Evolutionary conservation across 2,329 filamentous ascomycete genomes (phyloP).

Genomic region (Beauveria rudraprayagi): DNA sequence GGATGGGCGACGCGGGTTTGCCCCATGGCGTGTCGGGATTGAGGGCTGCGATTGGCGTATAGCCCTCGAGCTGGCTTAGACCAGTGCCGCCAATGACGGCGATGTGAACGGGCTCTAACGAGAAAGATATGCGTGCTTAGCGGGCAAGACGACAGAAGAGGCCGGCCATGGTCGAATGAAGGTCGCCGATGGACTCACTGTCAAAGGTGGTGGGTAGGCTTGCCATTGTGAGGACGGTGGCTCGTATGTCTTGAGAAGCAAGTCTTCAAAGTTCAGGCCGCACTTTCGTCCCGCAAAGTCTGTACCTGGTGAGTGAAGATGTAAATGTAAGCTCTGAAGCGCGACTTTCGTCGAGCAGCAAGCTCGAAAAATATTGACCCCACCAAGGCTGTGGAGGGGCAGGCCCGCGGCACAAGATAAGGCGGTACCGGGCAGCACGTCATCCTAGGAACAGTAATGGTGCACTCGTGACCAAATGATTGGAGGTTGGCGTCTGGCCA

Average conservation of each 20-base stretch:
- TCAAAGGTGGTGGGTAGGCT: conserved; percentile 51
- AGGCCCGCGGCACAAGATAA: neutral
- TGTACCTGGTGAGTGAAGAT: neutral
- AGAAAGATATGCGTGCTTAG: conserved; percentile 8
- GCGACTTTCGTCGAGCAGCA: conserved; percentile 1
- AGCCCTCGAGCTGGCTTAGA: conserved; percentile 77
- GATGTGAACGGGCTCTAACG: conserved; percentile 62
- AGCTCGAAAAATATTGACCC: conserved; percentile 9
- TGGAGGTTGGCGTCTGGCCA: neutral
- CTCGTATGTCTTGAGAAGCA: neutral
- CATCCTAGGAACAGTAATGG: neutral
- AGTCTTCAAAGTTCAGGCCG: neutral
- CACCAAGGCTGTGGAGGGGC: conserved; percentile 10
- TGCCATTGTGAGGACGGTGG: conserved; percentile 31
- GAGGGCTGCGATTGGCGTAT: conserved; percentile 73
- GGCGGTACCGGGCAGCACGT: conserved; percentile 1
- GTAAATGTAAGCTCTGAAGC: neutral
- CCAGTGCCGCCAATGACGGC: conserved; percentile 92
- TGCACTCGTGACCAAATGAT: neutral
- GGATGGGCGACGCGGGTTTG: conserved; percentile 63
- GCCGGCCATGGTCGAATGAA: neutral
- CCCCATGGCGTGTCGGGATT: conserved; percentile 84
- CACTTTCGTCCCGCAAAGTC: neutral
- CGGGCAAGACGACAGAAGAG: neutral
- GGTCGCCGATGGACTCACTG: conserved; percentile 35